Percentiles rank a stretch among this genome's conserved stretches.
Evolutionary conservation across 352 stramenopile species (phyloP).

Genomic region (Pythium folliculosum): DNA sequence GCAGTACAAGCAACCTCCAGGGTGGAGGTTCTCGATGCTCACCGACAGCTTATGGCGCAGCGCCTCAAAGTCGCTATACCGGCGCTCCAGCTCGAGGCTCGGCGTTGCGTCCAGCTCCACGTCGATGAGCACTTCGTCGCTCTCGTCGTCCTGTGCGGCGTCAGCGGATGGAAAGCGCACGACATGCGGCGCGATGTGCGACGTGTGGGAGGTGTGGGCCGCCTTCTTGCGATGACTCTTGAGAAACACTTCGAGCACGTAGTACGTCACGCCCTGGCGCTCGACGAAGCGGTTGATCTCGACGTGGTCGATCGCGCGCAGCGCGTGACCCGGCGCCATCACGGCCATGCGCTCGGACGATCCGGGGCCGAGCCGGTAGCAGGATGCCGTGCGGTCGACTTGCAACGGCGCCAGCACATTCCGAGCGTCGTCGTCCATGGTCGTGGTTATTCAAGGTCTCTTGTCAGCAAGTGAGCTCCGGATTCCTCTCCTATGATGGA

Average conservation of each 20-base stretch:
- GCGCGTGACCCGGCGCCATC: conserved; percentile 7
- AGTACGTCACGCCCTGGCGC: conserved; percentile 48
- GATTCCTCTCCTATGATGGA: background rate
- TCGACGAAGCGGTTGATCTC: conserved; percentile 41
- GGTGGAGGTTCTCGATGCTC: conserved; percentile 24
- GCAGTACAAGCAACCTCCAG: conserved; percentile 19
- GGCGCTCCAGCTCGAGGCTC: conserved; percentile 17
- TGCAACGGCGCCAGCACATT: conserved; percentile 11
- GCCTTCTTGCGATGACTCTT: conserved; percentile 10
- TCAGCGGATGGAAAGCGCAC: background rate
- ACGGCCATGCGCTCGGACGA: conserved; percentile 19
- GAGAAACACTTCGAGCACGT: conserved; percentile 36
- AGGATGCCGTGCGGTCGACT: conserved; percentile 4
- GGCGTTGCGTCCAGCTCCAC: conserved; percentile 20
- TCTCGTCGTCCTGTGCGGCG: background rate
- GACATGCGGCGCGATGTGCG: background rate
- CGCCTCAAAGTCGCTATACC: conserved; percentile 29
- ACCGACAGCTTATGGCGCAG: conserved; percentile 24
- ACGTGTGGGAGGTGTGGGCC: background rate
- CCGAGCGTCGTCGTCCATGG: background rate
- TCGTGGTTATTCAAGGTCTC: background rate
- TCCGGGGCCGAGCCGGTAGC: conserved; percentile 11
- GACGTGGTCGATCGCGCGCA: conserved; percentile 38
- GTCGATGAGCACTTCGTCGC: conserved; percentile 23
- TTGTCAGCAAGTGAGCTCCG: background rate